Conservation (phyloP, 148 eudicot species). For the Fagopyrum homotropicum region DNA sequence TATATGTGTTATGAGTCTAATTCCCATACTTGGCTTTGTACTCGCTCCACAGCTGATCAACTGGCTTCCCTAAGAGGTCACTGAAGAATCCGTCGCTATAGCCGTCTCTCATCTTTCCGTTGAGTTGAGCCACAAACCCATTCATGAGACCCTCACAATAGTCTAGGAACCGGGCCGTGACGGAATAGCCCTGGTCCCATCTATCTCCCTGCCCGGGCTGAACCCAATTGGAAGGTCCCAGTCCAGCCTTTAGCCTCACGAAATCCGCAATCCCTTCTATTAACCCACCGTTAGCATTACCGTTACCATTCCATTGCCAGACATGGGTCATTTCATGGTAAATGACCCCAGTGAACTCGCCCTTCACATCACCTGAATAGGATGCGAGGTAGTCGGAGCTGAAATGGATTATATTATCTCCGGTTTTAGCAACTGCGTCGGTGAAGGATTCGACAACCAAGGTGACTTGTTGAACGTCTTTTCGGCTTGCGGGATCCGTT, state of each 20-base stretch:
- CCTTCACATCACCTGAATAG: slow-evolving; percentile 29
- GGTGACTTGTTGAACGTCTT: slow-evolving; percentile 20
- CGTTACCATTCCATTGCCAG: slow-evolving; percentile 40
- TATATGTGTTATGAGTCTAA: background rate
- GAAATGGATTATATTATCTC: slow-evolving; percentile 24
- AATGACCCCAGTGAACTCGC: slow-evolving; percentile 30
- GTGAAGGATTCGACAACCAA: slow-evolving; percentile 24
- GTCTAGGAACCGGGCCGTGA: slow-evolving; percentile 43
- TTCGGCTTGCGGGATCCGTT: slow-evolving; percentile 16
- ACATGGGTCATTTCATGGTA: slow-evolving; percentile 46
- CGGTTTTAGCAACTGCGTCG: slow-evolving; percentile 21
- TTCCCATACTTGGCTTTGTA: slow-evolving; percentile 8
- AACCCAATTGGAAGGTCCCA: slow-evolving; percentile 25
- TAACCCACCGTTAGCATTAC: slow-evolving; percentile 24
- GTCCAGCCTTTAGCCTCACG: slow-evolving; percentile 46
- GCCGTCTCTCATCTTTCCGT: slow-evolving; percentile 32
- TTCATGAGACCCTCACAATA: slow-evolving; percentile 33
- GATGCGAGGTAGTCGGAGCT: slow-evolving; percentile 30
- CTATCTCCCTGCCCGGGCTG: slow-evolving; percentile 34
- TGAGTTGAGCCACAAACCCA: slow-evolving; percentile 44
- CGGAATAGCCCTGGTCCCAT: slow-evolving; percentile 42
- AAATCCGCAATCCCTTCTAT: slow-evolving; percentile 49
- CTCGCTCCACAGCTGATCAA: slow-evolving; percentile 28
- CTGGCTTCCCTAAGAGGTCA: slow-evolving; percentile 34
- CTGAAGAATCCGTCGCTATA: slow-evolving; percentile 24